Evolutionary conservation across 805 yeast species (phyloP).

Genomic region (Isabelozyma heimii): DNA sequence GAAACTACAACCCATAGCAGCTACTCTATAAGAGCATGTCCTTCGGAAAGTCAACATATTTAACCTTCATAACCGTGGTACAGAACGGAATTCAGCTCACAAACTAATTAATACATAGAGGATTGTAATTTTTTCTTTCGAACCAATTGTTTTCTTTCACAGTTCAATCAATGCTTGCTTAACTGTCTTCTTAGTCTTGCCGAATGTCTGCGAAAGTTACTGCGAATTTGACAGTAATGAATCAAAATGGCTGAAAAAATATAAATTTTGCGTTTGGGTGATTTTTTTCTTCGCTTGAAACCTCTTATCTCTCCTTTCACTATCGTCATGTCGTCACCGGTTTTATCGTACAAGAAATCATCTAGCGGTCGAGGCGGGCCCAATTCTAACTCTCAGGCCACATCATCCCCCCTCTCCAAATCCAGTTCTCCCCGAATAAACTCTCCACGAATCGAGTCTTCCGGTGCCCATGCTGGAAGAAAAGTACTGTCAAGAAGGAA

Average conservation of each 20-base stretch:
- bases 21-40: too few species aligned
- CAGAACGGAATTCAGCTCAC: too few species aligned
- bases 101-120: too few species aligned
- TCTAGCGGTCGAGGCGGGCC: background rate
- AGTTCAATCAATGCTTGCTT: too few species aligned
- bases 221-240: background rate
- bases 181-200: too few species aligned
- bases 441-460: constrained; percentile 1
- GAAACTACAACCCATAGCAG: too few species aligned
- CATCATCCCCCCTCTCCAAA: background rate
- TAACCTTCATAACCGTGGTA: too few species aligned
- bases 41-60: too few species aligned
- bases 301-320: background rate
- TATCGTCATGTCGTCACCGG: constrained; percentile 6
- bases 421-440: background rate
- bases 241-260: background rate
- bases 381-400: background rate
- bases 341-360: constrained; percentile 30
- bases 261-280: too few species aligned
- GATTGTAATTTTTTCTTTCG: too few species aligned
- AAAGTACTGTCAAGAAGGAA: constrained; percentile 38
- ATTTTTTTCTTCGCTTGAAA: background rate
- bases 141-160: too few species aligned
- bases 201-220: too few species aligned
- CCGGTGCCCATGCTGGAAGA: constrained; percentile 10